These are phyloP conservation scores for Apiotrichum akiyoshidainum DNA, from an alignment of 1,284 basidiomycete genomes.

Conservation along the genomic window DNA sequence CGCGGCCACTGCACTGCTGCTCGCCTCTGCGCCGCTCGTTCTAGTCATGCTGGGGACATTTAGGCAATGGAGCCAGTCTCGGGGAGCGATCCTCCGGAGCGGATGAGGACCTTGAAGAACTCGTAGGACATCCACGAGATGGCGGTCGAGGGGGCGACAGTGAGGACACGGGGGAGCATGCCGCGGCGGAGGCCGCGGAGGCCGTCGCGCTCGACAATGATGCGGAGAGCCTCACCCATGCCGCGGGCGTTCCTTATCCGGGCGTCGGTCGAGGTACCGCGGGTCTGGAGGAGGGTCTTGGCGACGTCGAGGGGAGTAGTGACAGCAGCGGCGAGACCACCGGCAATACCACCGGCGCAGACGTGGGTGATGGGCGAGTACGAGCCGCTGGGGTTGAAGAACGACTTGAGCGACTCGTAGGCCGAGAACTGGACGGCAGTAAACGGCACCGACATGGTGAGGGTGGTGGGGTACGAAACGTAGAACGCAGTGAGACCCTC, in stretches of 20 bases:
- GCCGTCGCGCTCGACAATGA: conserved; percentile 85
- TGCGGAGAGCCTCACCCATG: conserved; percentile 81
- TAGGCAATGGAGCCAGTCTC: conserved; percentile 32
- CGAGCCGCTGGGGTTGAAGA: conserved; percentile 77
- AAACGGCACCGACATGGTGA: conserved; percentile 96
- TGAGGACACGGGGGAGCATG: conserved; percentile 84
- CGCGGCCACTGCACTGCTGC: too few relatives aligned
- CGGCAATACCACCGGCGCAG: conserved; percentile 83
- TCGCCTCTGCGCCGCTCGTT: too few relatives aligned
- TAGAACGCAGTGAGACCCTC: conserved; percentile 95
- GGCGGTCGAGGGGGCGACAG: conserved; percentile 95
- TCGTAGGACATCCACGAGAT: conserved; percentile 96
- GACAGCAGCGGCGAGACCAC: conserved; percentile 88
- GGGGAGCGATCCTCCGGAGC: conserved; percentile 40
- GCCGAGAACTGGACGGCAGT: conserved; percentile 97
- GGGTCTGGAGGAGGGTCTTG: conserved; percentile 80
- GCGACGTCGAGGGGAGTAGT: conserved; percentile 99
- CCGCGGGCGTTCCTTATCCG: conserved; percentile 81
- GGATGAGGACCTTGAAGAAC: conserved; percentile 67
- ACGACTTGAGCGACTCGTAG: conserved; percentile 87
- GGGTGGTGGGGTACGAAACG: conserved; percentile 95
- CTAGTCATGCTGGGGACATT: neutral
- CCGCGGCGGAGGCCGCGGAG: conserved; percentile 81
- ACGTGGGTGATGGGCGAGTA: conserved; percentile 94
- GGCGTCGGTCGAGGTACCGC: conserved; percentile 74